Conservation (phyloP, 768 basidiomycete genomes). For the Auricularia sp. region DNA sequence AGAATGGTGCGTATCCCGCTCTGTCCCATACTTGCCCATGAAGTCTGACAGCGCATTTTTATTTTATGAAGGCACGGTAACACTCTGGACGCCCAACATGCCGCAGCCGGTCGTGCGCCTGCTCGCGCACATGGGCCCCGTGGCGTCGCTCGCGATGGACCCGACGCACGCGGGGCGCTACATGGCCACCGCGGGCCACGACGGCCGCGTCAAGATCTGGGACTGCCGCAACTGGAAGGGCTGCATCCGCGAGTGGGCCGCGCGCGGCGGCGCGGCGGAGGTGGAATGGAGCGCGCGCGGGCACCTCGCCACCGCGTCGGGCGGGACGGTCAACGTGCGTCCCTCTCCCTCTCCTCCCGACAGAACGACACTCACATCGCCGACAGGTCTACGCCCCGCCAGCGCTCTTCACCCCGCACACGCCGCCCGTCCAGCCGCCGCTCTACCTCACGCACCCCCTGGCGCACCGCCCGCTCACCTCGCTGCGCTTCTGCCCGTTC, state of each 20-base stretch:
- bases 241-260: constrained; percentile 66
- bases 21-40: too few species aligned
- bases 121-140: constrained; percentile 83
- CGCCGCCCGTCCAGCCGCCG: constrained; percentile 48
- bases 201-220: constrained; percentile 91
- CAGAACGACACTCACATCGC: constrained; percentile 3
- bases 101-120: constrained; percentile 86
- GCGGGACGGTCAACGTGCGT: constrained; percentile 74
- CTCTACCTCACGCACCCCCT: constrained; percentile 85
- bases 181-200: constrained; percentile 82
- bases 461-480: constrained; percentile 65
- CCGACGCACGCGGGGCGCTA: constrained; percentile 71
- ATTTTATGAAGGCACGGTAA: constrained; percentile 49
- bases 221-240: constrained; percentile 95
- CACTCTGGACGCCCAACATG: constrained; percentile 93
- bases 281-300: constrained; percentile 84
- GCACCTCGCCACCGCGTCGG: constrained; percentile 67
- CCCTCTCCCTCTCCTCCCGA: not conserved
- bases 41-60: too few species aligned
- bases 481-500: constrained; percentile 79
- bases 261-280: constrained; percentile 50
- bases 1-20: constrained; percentile 42
- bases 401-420: constrained; percentile 48
- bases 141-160: constrained; percentile 73
- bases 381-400: constrained; percentile 63